Percentiles rank a stretch among this genome's conserved stretches.
These are phyloP conservation scores for Arthromyces matolae DNA, from an alignment of 768 basidiomycete genomes.

Conservation along the genomic window DNA sequence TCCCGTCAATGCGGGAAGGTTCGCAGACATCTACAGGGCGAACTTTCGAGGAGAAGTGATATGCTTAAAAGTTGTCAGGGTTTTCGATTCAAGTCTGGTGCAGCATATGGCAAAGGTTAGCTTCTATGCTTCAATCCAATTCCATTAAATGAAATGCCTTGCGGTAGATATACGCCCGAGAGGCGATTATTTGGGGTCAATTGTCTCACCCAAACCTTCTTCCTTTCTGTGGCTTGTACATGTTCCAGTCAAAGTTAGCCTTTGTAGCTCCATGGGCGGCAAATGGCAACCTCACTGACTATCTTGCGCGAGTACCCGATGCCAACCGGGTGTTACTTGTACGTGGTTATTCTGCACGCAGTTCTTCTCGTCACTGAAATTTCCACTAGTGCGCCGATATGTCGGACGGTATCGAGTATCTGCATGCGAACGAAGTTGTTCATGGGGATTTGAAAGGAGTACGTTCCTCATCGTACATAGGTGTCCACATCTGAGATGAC, in stretches of 20 bases:
- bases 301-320: conserved; percentile 22
- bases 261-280: conserved; percentile 31
- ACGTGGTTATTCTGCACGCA: not conserved
- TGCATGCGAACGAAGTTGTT: conserved; percentile 23
- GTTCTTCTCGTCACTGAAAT: too few relatives aligned
- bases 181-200: conserved; percentile 25
- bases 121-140: too few relatives aligned
- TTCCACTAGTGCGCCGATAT: conserved; percentile 16
- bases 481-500: too few relatives aligned
- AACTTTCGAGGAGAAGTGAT: not conserved
- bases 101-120: not conserved
- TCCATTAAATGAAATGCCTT: not conserved
- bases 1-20: not conserved
- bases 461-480: not conserved
- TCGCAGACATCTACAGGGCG: conserved; percentile 2
- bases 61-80: conserved; percentile 9
- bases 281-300: conserved; percentile 23
- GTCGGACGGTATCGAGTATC: conserved; percentile 22
- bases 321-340: conserved; percentile 28
- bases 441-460: conserved; percentile 31
- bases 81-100: not conserved
- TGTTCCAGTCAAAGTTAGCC: conserved; percentile 16
- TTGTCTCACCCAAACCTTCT: conserved; percentile 26
- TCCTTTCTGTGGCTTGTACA: conserved; percentile 27
- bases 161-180: conserved; percentile 10